Percentiles rank a stretch among this genome's conserved stretches.
Conservation (phyloP, 2,329 filamentous ascomycete species). For the Aspergillus sp. region DNA sequence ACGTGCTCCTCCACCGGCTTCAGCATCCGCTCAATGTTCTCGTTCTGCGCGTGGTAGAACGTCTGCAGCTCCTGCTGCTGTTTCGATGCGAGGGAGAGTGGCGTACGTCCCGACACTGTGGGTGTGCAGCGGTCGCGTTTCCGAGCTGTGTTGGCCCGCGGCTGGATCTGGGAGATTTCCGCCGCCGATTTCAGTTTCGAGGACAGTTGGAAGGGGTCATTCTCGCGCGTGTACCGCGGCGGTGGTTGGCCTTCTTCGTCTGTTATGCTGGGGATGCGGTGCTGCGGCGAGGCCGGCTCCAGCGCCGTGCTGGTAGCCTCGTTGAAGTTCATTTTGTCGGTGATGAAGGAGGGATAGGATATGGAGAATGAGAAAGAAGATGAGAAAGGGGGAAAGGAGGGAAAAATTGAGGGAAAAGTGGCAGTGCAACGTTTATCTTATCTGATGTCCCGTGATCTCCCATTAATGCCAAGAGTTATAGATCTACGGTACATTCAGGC, state of each 20-base stretch:
- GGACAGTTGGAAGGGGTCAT: slow-evolving; percentile 80
- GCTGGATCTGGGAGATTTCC: slow-evolving; percentile 72
- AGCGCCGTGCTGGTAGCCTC: slow-evolving; percentile 44
- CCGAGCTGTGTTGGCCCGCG: slow-evolving; percentile 68
- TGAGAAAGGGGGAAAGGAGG: neutral
- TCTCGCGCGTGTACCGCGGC: slow-evolving; percentile 61
- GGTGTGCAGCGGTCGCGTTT: slow-evolving; percentile 53
- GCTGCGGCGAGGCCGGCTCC: slow-evolving; percentile 28
- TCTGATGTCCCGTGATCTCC: neutral
- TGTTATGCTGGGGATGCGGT: slow-evolving; percentile 20
- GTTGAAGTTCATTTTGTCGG: slow-evolving; percentile 22
- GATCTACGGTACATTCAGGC: too few relatives aligned
- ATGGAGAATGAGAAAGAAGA: neutral
- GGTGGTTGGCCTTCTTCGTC: slow-evolving; percentile 49
- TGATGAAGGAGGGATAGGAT: neutral
- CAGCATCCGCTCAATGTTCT: slow-evolving; percentile 85
- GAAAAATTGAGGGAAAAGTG: neutral
- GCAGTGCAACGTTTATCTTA: neutral
- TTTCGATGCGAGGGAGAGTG: slow-evolving; percentile 25
- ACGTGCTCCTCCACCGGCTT: slow-evolving; percentile 92
- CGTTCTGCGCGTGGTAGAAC: slow-evolving; percentile 91
- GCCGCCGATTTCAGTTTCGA: slow-evolving; percentile 72
- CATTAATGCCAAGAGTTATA: neutral
- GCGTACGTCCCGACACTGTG: slow-evolving; percentile 40
- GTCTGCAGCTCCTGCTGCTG: slow-evolving; percentile 53